Conservation (phyloP, 768 basidiomycete genomes). For the Scleroderma citrinum region DNA sequence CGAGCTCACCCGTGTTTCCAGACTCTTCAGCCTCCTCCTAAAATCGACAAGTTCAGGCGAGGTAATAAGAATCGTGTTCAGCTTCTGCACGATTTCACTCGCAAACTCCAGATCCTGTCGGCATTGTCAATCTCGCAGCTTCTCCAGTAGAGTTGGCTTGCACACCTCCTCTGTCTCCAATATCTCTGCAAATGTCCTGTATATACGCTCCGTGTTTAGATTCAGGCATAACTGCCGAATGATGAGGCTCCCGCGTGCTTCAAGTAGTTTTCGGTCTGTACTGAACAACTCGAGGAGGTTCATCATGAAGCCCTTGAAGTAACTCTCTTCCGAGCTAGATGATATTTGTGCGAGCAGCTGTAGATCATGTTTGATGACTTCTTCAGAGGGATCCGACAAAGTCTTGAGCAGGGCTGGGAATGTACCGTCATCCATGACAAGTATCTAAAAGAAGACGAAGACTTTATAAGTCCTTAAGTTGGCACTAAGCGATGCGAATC, state of each 20-base stretch:
- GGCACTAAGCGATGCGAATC: neutral
- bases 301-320: slow-evolving; percentile 94
- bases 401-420: slow-evolving; percentile 95
- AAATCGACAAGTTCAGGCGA: slow-evolving; percentile 96
- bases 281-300: slow-evolving; percentile 93
- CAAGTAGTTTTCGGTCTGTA: slow-evolving; percentile 85
- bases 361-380: slow-evolving; percentile 95
- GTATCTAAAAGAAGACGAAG: slow-evolving; percentile 49
- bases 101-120: slow-evolving; percentile 93
- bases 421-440: slow-evolving; percentile 94
- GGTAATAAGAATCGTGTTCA: slow-evolving; percentile 94
- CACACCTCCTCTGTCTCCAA: slow-evolving; percentile 94
- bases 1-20: slow-evolving; percentile 78
- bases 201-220: slow-evolving; percentile 93
- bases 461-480: neutral
- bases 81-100: slow-evolving; percentile 94
- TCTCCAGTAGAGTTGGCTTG: neutral
- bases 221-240: slow-evolving; percentile 92
- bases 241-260: slow-evolving; percentile 90
- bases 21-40: slow-evolving; percentile 82
- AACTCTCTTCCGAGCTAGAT: slow-evolving; percentile 89
- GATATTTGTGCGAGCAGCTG: slow-evolving; percentile 97
- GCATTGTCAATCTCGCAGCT: neutral
- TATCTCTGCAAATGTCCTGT: slow-evolving; percentile 93
- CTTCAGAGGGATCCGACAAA: slow-evolving; percentile 92